A percentile compares a stretch with the other conserved stretches of the same genome.
phyloP scores from a whole-genome alignment of 192 early-diverging fungal genomes.

The Tieghemiomyces parasiticus region DNA sequence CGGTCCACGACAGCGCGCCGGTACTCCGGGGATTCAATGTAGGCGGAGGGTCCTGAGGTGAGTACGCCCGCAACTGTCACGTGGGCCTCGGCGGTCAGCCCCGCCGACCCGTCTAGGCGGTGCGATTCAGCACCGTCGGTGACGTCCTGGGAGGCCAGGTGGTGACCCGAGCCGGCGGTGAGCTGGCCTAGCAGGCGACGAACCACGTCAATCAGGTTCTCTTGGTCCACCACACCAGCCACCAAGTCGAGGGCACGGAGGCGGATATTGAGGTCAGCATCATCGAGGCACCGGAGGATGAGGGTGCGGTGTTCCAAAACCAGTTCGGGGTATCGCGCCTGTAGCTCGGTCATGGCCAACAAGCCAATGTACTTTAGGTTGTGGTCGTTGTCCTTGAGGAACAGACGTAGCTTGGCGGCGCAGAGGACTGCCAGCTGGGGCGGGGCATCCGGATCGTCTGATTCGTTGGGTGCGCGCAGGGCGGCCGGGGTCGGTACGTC shows the following conservation, averaged over 20 bases:
- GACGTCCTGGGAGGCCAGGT: constrained; percentile 15
- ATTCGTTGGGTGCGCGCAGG: constrained; percentile 18
- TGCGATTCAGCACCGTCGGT: constrained; percentile 28
- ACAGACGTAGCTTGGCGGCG: constrained; percentile 60
- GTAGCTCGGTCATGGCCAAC: constrained; percentile 66
- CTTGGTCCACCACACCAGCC: constrained; percentile 66
- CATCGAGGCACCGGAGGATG: constrained; percentile 78
- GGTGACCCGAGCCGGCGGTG: constrained; percentile 6
- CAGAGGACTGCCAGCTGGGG: constrained; percentile 63
- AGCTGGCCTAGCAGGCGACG: constrained; percentile 72
- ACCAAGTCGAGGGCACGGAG: constrained; percentile 77
- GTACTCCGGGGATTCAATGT: constrained; percentile 36
- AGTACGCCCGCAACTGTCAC: background rate
- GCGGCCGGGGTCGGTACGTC: constrained; percentile 31
- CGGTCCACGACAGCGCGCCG: constrained; percentile 65
- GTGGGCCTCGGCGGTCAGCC: background rate
- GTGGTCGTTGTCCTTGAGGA: constrained; percentile 79
- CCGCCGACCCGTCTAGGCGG: too few relatives aligned
- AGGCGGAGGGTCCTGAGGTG: background rate
- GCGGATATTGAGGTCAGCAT: constrained; percentile 83
- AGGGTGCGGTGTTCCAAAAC: constrained; percentile 70
- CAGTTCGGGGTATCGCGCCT: constrained; percentile 67
- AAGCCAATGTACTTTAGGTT: constrained; percentile 91
- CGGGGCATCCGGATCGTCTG: constrained; percentile 25
- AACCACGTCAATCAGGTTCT: constrained; percentile 66